A percentile compares a stretch with the other conserved stretches of the same genome.
phyloP scores from a whole-genome alignment of 129 eudicot species.

The Helianthus annuus region DNA sequence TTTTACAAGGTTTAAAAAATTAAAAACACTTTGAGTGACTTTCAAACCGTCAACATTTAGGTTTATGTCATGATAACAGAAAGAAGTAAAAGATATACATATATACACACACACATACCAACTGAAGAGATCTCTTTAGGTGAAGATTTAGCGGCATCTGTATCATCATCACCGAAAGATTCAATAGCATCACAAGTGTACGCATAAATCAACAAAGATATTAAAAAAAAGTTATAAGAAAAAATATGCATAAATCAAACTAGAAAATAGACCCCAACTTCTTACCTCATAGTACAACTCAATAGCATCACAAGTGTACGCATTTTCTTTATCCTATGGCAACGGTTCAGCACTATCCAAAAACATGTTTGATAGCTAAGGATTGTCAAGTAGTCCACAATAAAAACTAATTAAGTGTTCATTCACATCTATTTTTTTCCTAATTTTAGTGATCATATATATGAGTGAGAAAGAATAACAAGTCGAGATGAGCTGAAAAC shows the following conservation, averaged over 20 bases:
- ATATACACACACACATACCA: conserved; percentile 35
- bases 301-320: too few relatives aligned
- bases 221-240: not conserved
- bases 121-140: conserved; percentile 26
- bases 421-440: not conserved
- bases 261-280: too few relatives aligned
- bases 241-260: not conserved
- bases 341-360: conserved; percentile 70
- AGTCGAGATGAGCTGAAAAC: conserved; percentile 83
- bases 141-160: conserved; percentile 35
- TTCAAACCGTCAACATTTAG: not conserved
- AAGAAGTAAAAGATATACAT: not conserved
- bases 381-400: conserved; percentile 27
- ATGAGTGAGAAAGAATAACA: conserved; percentile 67
- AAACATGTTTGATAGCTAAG: conserved; percentile 88
- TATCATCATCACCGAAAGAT: conserved; percentile 47
- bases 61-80: not conserved
- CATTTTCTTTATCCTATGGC: too few relatives aligned
- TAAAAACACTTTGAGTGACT: not conserved
- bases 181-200: conserved; percentile 67
- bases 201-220: conserved; percentile 43
- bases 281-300: too few relatives aligned
- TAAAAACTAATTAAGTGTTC: not conserved
- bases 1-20: too few relatives aligned
- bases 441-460: conserved; percentile 3